phyloP scores from a whole-genome alignment of 1,284 basidiomycete species.

The Agroathelia rolfsii region DNA sequence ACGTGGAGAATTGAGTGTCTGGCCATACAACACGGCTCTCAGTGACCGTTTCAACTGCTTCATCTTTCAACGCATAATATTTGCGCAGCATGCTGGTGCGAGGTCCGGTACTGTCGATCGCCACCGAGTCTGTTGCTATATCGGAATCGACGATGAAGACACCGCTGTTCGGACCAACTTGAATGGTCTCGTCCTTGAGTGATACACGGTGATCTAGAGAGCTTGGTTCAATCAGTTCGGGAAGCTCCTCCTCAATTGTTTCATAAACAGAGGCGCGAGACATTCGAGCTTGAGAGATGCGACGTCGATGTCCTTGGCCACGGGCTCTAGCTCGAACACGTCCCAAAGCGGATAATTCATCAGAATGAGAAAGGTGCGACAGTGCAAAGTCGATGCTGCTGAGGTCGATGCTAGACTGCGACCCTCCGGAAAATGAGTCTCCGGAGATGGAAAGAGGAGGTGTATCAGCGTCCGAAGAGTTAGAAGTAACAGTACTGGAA shows the following conservation, averaged over 20 bases:
- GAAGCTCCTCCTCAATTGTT: constrained; percentile 64
- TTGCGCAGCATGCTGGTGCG: constrained; percentile 52
- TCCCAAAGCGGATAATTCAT: constrained; percentile 29
- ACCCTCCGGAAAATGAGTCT: constrained; percentile 58
- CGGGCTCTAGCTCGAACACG: constrained; percentile 36
- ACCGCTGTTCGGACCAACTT: constrained; percentile 25
- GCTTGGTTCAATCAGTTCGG: too few species aligned
- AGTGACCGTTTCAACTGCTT: constrained; percentile 54
- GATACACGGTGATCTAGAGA: too few species aligned
- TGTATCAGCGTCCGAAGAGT: constrained; percentile 56
- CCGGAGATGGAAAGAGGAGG: constrained; percentile 60
- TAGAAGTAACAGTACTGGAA: constrained; percentile 53
- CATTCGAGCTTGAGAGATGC: constrained; percentile 50
- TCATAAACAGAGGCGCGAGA: constrained; percentile 66
- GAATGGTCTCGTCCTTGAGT: too few species aligned
- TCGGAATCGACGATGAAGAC: constrained; percentile 52
- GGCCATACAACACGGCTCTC: constrained; percentile 58
- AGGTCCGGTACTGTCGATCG: too few species aligned
- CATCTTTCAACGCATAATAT: constrained; percentile 60
- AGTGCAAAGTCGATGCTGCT: constrained; percentile 47
- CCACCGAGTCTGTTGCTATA: too few species aligned
- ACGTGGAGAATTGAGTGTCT: constrained; percentile 66
- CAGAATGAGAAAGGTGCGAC: constrained; percentile 31
- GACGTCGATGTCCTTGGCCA: constrained; percentile 59
- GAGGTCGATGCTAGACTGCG: constrained; percentile 67